Evolutionary conservation across 441 rosid species (phyloP).

Genomic region (Bocquillonia castaneifolia): DNA sequence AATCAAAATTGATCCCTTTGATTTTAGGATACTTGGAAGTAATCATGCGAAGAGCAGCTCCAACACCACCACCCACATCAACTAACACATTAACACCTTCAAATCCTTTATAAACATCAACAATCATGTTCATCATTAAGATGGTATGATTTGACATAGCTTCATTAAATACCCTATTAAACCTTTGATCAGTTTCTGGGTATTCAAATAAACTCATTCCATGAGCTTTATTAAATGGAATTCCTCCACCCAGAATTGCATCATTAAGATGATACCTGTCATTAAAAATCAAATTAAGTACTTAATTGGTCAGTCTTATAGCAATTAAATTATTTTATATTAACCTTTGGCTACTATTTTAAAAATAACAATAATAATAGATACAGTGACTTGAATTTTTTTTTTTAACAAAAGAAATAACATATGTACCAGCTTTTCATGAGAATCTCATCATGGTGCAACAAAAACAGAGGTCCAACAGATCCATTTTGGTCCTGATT

Average conservation of each 20-base stretch:
- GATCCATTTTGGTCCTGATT: constrained; percentile 52
- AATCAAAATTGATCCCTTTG: constrained; percentile 54
- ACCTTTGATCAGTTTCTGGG: constrained; percentile 53
- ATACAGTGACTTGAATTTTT: no score
- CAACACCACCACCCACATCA: constrained; percentile 65
- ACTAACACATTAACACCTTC: constrained; percentile 45
- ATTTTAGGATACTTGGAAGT: constrained; percentile 53
- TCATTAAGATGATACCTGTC: constrained; percentile 62
- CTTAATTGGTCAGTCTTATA: no score
- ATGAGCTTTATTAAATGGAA: constrained; percentile 62
- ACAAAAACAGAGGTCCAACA: constrained; percentile 39
- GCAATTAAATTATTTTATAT: no score
- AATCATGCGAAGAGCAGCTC: constrained; percentile 28
- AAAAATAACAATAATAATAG: background rate
- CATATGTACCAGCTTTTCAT: constrained; percentile 61
- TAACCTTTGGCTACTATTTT: background rate
- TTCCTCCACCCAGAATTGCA: constrained; percentile 64
- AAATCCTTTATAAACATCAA: constrained; percentile 55
- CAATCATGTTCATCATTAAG: constrained; percentile 51
- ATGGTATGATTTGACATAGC: constrained; percentile 55
- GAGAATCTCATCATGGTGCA: constrained; percentile 56
- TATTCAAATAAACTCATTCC: constrained; percentile 63
- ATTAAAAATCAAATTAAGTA: no score
- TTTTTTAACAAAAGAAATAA: background rate
- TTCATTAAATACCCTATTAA: constrained; percentile 51